Evolutionary conservation across 805 yeast species (phyloP).

Genomic region (Kluyveromyces aestuarii): DNA sequence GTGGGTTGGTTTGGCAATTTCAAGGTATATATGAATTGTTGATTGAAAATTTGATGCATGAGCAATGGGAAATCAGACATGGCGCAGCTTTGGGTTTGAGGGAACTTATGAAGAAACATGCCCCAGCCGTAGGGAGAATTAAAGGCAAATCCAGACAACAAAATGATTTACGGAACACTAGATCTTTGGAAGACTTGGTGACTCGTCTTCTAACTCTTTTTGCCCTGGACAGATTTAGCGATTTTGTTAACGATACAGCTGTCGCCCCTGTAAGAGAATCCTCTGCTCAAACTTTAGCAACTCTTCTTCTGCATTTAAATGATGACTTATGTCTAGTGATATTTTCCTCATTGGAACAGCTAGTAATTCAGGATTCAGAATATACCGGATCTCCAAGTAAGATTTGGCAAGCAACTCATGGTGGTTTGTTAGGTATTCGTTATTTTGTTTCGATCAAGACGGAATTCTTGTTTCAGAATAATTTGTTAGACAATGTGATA

Average conservation of each 20-base stretch:
- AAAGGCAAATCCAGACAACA: constrained; percentile 50
- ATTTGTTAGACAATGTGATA: constrained; percentile 59
- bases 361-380: constrained; percentile 55
- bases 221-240: constrained; percentile 93
- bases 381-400: constrained; percentile 32
- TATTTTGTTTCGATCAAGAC: constrained; percentile 87
- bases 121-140: constrained; percentile 76
- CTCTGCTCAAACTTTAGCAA: constrained; percentile 90
- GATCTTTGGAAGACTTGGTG: constrained; percentile 78
- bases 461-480: constrained; percentile 54
- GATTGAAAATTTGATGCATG: constrained; percentile 70
- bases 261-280: constrained; percentile 98
- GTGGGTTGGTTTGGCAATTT: constrained; percentile 83
- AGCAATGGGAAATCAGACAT: constrained; percentile 90
- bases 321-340: constrained; percentile 48
- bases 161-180: constrained; percentile 55
- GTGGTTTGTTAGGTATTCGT: constrained; percentile 89
- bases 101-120: constrained; percentile 67
- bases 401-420: constrained; percentile 97
- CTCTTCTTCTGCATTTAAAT: constrained; percentile 64
- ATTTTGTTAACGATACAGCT: constrained; percentile 93
- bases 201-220: constrained; percentile 78
- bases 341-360: constrained; percentile 53
- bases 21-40: constrained; percentile 86
- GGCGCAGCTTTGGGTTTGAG: constrained; percentile 91